Base-by-base conservation (phyloP, 352 stramenopile species). In the Globisporangium alternatum region DNA sequence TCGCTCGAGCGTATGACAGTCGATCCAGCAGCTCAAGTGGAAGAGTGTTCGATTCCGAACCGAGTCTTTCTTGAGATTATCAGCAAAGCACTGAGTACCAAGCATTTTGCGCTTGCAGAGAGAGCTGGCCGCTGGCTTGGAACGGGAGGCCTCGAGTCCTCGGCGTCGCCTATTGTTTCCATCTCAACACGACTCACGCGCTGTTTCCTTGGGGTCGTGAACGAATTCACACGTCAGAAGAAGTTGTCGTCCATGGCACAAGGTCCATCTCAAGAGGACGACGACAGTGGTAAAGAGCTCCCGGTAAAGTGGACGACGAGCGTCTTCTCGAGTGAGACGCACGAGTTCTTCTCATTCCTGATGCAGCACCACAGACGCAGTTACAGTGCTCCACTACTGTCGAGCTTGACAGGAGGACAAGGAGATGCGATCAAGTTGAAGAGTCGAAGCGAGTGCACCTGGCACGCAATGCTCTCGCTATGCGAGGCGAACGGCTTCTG, bases 21-120 rank as follows among this genome's bases (percentile, higher is more conserved):
- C 8, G 33, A 53, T 22, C 12, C 35, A 25, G 6, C 17, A 30
- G 28, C 10, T 6, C 19, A 28, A 5, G 54, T 56, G 31, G 30
- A 8, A 13, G 65, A 56, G 35, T 65, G 76, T 21, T 67, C 73
- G 12, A 72, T 86, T 15, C 77, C 77, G 17, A 74, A 55, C 31
- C 76, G 62, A 28, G 70, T 83, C 54, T 74, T 87, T 35, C 59
- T 76, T 41, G 75, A 72, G 31, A 79, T 86, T 44, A 68, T 76
- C 19, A 39, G 59, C 12, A 47, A 58, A n/a, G 69, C 68, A 6
- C 19, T 91, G 7, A 22, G 19, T 7, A 55, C 48, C 2, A 19
- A 15, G 12, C 47, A 49, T 2, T 77, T 78, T 43, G 61, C 60
- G 8, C 48, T 88, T 19, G 77, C 76, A 28, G 65, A 72, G 60